A percentile compares a stretch with the other conserved stretches of the same genome.
These are phyloP conservation scores for Cryomyces minteri DNA, from an alignment of 495 filamentous ascomycete genomes.

Conservation along the genomic window DNA sequence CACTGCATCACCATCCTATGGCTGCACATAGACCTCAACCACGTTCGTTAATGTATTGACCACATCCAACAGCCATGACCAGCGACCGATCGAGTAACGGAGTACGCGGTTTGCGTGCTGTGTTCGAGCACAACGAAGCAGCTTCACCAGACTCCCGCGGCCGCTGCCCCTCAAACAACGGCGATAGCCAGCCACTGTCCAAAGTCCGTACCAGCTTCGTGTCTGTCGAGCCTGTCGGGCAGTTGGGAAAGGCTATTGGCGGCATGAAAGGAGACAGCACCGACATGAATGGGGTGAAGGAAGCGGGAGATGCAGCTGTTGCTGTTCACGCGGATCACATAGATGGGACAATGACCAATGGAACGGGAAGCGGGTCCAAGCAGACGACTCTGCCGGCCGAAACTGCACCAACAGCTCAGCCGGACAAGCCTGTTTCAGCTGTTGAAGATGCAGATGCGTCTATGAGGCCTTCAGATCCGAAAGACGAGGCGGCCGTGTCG, in stretches of 20 bases:
- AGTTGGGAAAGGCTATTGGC: constrained; percentile 6
- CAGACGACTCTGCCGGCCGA: constrained; percentile 2
- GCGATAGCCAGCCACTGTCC: constrained; percentile 39
- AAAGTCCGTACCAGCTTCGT: constrained; percentile 77
- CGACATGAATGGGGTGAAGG: constrained; percentile 8
- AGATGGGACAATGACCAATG: constrained; percentile 10
- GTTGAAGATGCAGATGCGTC: constrained; percentile 16
- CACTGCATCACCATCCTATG: too few species aligned
- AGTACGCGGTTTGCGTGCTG: constrained; percentile 61
- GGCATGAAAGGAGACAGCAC: constrained; percentile 14
- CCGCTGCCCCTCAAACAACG: constrained; percentile 39
- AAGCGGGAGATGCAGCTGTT: constrained; percentile 5
- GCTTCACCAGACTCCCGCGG: constrained; percentile 44
- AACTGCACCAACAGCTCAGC: constrained; percentile 7
- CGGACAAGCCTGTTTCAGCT: constrained; percentile 21
- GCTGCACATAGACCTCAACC: too few species aligned
- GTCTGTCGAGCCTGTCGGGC: constrained; percentile 47
- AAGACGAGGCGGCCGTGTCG: constrained; percentile 17
- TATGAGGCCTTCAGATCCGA: constrained; percentile 20
- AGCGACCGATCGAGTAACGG: constrained; percentile 28
- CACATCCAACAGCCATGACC: constrained; percentile 25
- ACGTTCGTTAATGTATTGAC: neutral
- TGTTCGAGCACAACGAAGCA: constrained; percentile 59
- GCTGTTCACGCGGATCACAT: constrained; percentile 14
- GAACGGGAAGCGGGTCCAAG: neutral